phyloP scores from a whole-genome alignment of 2,329 filamentous ascomycete species.

The Cryphonectria naterciae region DNA sequence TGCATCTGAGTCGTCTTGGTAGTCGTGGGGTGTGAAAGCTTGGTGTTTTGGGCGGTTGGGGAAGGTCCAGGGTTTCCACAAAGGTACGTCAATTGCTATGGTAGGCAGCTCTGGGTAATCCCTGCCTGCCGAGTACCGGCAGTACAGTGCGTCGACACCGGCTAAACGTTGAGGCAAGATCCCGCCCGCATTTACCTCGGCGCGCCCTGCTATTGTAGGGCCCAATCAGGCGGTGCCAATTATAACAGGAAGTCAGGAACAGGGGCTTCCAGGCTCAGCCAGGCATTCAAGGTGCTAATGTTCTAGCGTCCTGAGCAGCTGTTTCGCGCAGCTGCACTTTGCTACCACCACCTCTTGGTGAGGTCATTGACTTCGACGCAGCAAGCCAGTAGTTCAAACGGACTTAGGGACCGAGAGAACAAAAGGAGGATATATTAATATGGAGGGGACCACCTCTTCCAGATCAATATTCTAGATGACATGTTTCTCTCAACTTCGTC shows the following conservation, averaged over 20 bases:
- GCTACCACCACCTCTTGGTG: slow-evolving; percentile 2
- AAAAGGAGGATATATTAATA: not conserved
- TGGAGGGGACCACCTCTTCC: not conserved
- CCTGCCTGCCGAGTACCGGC: slow-evolving; percentile 1
- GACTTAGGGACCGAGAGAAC: not conserved
- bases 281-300: not conserved
- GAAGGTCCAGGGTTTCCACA: not conserved
- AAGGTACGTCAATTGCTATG: not conserved
- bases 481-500: not conserved
- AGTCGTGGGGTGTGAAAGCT: slow-evolving; percentile 13
- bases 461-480: not conserved
- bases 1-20: slow-evolving; percentile 26
- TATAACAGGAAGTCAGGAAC: slow-evolving; percentile 5
- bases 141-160: not conserved
- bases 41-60: slow-evolving; percentile 12
- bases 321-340: not conserved
- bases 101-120: not conserved
- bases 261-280: not conserved
- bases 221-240: slow-evolving; percentile 20
- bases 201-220: not conserved
- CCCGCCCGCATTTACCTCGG: not conserved
- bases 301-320: not conserved
- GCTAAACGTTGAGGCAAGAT: not conserved
- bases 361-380: slow-evolving; percentile 24
- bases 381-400: not conserved